A percentile compares a stretch with the other conserved stretches of the same genome.
Conservation (phyloP, 768 basidiomycete genomes). For the Kwoniella botswanensis region DNA sequence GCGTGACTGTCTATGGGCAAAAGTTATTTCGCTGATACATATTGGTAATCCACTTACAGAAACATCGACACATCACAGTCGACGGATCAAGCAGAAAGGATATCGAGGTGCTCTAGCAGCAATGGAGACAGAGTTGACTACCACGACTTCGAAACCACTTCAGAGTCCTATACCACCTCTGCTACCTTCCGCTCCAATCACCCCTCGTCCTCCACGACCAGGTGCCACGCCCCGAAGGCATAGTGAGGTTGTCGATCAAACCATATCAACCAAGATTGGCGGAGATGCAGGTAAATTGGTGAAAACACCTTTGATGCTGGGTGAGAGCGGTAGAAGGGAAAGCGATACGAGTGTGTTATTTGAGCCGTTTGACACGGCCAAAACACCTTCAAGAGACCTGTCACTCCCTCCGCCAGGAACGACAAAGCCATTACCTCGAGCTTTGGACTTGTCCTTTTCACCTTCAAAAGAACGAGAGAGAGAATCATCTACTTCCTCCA, state of each 20-base stretch:
- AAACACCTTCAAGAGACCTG: neutral
- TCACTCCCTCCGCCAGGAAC: neutral
- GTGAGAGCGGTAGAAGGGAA: neutral
- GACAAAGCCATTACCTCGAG: neutral
- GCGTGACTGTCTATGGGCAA: too few relatives aligned
- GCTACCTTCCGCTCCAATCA: slow-evolving; percentile 3
- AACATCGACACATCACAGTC: slow-evolving; percentile 14
- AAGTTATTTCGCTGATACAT: too few relatives aligned
- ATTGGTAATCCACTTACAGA: neutral
- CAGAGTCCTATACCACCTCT: slow-evolving; percentile 8
- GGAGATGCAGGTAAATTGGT: neutral
- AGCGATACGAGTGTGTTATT: neutral
- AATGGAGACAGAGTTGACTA: slow-evolving; percentile 2
- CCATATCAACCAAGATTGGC: neutral
- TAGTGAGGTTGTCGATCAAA: neutral
- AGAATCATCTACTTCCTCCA: too few relatives aligned
- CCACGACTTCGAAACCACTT: neutral
- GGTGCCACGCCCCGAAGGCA: neutral
- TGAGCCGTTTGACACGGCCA: neutral
- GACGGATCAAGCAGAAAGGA: slow-evolving; percentile 16
- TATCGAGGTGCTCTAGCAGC: slow-evolving; percentile 19
- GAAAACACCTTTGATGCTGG: neutral
- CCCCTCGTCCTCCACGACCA: neutral
- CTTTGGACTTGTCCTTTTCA: neutral
- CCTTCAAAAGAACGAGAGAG: neutral